A percentile compares a stretch with the other conserved stretches of the same genome.
These are phyloP conservation scores for Copromyces sp. DNA, from an alignment of 495 filamentous ascomycete genomes.

Conservation along the genomic window DNA sequence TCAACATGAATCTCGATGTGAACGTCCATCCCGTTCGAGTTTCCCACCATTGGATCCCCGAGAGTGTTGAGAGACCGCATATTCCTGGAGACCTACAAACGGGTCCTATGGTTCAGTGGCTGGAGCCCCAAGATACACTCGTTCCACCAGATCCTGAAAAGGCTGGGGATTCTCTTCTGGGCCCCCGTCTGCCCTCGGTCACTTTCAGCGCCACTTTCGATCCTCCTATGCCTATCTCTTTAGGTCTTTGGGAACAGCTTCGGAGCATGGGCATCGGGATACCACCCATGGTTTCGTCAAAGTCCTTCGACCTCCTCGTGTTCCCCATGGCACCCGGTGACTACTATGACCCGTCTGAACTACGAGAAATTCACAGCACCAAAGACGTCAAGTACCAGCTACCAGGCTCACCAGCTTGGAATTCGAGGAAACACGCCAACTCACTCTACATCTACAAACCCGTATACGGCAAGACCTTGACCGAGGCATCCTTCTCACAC, in stretches of 20 bases:
- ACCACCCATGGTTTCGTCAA: constrained; percentile 35
- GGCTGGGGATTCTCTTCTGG: constrained; percentile 18
- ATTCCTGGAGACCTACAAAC: constrained; percentile 29
- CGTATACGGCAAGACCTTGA: constrained; percentile 56
- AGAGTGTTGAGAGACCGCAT: constrained; percentile 42
- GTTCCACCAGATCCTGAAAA: constrained; percentile 34
- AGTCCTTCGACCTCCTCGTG: constrained; percentile 59
- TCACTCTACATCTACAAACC: constrained; percentile 61
- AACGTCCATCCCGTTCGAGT: constrained; percentile 50
- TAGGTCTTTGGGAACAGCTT: constrained; percentile 55
- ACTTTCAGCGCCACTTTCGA: constrained; percentile 78
- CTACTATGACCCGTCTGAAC: constrained; percentile 29
- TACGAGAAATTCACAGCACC: constrained; percentile 25
- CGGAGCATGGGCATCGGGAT: constrained; percentile 53
- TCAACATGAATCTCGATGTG: constrained; percentile 23
- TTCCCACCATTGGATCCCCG: constrained; percentile 57
- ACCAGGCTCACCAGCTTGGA: constrained; percentile 30
- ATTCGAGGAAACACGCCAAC: constrained; percentile 49
- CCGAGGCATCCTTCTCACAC: constrained; percentile 72
- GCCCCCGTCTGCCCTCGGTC: constrained; percentile 54
- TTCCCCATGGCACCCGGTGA: constrained; percentile 37
- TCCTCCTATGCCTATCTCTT: constrained; percentile 69
- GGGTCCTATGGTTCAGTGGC: constrained; percentile 53
- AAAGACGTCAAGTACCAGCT: constrained; percentile 24
- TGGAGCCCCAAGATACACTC: constrained; percentile 43